A percentile compares a stretch with the other conserved stretches of the same genome.
These are phyloP conservation scores for Amanita pallidorosea DNA, from an alignment of 768 basidiomycete species.

Conservation along the genomic window DNA sequence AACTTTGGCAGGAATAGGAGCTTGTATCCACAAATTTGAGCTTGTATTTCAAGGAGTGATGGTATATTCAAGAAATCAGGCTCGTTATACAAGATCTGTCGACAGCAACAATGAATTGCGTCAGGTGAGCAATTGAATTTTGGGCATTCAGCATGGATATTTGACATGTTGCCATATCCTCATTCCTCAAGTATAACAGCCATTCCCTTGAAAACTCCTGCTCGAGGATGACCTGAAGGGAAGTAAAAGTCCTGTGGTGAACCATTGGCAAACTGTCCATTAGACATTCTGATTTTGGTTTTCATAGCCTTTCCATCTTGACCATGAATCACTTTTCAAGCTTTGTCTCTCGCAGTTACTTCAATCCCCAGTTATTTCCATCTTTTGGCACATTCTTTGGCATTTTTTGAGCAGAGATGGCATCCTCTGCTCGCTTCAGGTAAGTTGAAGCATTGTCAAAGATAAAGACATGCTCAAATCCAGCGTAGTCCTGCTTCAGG, in stretches of 20 bases:
- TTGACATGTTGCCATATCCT: too few species aligned
- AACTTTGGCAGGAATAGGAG: constrained; percentile 7
- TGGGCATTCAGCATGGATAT: neutral
- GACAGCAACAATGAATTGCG: neutral
- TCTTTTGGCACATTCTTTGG: constrained; percentile 24
- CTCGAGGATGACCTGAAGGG: too few species aligned
- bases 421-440: constrained; percentile 17
- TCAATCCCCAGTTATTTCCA: constrained; percentile 18
- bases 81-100: constrained; percentile 4
- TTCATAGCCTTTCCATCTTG: too few species aligned
- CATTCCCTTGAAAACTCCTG: too few species aligned
- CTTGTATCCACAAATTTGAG: constrained; percentile 1
- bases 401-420: constrained; percentile 22
- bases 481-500: constrained; percentile 19
- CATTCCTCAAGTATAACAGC: neutral
- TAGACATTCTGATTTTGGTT: too few species aligned
- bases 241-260: too few species aligned
- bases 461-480: constrained; percentile 16
- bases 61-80: constrained; percentile 4
- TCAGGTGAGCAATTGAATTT: neutral
- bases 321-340: too few species aligned
- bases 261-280: too few species aligned
- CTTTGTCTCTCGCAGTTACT: too few species aligned
- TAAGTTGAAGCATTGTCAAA: constrained; percentile 26
- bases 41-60: constrained; percentile 1